A percentile compares a stretch with the other conserved stretches of the same genome.
Conservation (phyloP, 2,329 filamentous ascomycete species). For the Didymella sp. region DNA sequence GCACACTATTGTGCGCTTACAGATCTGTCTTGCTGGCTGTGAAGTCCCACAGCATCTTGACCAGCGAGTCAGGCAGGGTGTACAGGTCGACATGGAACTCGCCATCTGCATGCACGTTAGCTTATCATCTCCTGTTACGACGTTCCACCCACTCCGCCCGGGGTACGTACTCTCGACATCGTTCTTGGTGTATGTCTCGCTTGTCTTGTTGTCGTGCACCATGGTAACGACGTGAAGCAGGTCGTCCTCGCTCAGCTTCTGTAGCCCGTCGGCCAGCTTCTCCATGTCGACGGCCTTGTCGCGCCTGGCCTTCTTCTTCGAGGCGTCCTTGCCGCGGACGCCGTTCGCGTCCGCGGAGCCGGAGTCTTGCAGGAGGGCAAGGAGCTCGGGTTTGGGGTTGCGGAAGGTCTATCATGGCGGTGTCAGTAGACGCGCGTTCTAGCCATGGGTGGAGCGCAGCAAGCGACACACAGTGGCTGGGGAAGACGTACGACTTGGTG, state of each 20-base stretch:
- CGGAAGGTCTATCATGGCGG: conserved; percentile 70
- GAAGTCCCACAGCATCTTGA: conserved; percentile 97
- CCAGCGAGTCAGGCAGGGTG: conserved; percentile 87
- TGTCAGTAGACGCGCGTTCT: conserved; percentile 10
- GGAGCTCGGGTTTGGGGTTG: conserved; percentile 87
- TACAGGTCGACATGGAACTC: conserved; percentile 99
- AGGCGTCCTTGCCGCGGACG: conserved; percentile 69
- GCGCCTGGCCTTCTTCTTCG: conserved; percentile 77
- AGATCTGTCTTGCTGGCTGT: conserved; percentile 52
- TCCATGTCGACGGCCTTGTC: conserved; percentile 84
- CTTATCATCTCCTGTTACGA: neutral
- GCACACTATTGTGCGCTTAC: conserved; percentile 26
- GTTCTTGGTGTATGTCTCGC: conserved; percentile 95
- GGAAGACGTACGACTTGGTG: conserved; percentile 70
- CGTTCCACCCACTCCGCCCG: neutral
- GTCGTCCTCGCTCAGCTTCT: conserved; percentile 91
- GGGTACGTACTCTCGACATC: conserved; percentile 83
- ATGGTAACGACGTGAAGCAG: conserved; percentile 94
- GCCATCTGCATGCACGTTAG: conserved; percentile 67
- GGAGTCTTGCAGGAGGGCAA: conserved; percentile 80
- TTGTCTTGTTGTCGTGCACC: conserved; percentile 95
- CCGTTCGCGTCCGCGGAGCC: conserved; percentile 74
- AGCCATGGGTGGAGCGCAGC: neutral
- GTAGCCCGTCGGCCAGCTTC: conserved; percentile 90
- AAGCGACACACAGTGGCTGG: neutral